Base-by-base conservation (phyloP, 73 alveolate genomes). In the Uronychia setigera region DNA sequence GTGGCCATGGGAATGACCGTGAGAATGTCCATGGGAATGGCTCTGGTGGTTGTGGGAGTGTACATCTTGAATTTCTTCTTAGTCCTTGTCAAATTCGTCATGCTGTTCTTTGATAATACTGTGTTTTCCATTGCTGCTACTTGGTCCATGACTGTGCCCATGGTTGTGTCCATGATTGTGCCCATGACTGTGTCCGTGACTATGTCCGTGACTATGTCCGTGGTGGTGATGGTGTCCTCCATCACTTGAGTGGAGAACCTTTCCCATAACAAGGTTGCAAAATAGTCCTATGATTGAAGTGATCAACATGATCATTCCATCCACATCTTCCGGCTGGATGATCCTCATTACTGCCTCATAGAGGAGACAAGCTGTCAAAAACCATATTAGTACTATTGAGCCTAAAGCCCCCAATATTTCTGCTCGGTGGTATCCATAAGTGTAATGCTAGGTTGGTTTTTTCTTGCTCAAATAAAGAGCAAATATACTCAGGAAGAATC, bases 341-440 rank as follows among this genome's bases (percentile, higher is more conserved):
- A 93, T 46, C 67, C 97, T 76, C 31, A 79, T 85, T 59, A 85
- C 33, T n/a, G 94, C 92, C 85, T 92, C 95, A 67, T 87, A 82
- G 34, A 95, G 77, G 58, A 95, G 94, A 94, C 96, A 95, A 82
- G 91, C 93, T 60, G 96, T 91, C 32, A 96, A 78, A 0, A 91
- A 98, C 97, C 98, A 93, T 31, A 94, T 88, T 34, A 96, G 77
- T 35, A 93, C 60, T 26, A 95, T 93, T 59, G 96, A 76, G 29
- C 88, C 92, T 77, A 96, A 74, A 28, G 97, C 97, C 31, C 99
- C 99, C 0, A 96, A 77, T 29, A 96, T 93, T 77, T 96, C 99
- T 0, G 97, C 97, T 88, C 99, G 87, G 77, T 92, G 98, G 35
- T 93, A 96, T 11, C 99, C 99, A 85, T 82, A 96, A 11, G 97